Evolutionary conservation across 176 grass and related monocot genomes (phyloP).

Genomic region (Oryza brachyantha): DNA sequence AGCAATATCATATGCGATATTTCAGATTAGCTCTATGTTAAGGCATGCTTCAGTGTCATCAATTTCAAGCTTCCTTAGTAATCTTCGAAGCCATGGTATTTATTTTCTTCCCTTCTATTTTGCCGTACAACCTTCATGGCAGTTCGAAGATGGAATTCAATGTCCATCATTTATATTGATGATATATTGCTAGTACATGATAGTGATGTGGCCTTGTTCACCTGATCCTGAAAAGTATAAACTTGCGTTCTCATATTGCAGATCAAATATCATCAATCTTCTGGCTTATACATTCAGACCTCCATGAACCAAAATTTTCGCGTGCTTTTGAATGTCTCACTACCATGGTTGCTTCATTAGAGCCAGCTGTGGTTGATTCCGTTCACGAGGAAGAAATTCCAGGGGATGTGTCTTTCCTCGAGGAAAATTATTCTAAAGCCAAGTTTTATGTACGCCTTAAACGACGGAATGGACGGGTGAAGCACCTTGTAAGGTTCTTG

Average conservation of each 20-base stretch:
- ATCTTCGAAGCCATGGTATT: slow-evolving; percentile 79
- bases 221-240: not conserved
- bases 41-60: slow-evolving; percentile 63
- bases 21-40: slow-evolving; percentile 85
- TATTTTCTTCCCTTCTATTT: slow-evolving; percentile 8
- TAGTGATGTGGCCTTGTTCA: not conserved
- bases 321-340: slow-evolving; percentile 72
- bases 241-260: slow-evolving; percentile 40
- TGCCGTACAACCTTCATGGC: not conserved
- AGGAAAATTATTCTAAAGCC: slow-evolving; percentile 65
- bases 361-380: slow-evolving; percentile 54
- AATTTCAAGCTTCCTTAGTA: slow-evolving; percentile 69
- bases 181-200: not conserved
- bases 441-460: slow-evolving; percentile 71
- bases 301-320: slow-evolving; percentile 71
- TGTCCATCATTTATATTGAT: not conserved
- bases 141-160: not conserved
- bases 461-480: slow-evolving; percentile 82
- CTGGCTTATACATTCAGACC: slow-evolving; percentile 83
- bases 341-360: slow-evolving; percentile 71
- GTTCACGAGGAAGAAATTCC: slow-evolving; percentile 40
- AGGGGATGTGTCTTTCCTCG: slow-evolving; percentile 45
- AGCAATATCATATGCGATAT: slow-evolving; percentile 30
- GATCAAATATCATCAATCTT: slow-evolving; percentile 92
- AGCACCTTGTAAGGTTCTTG: slow-evolving; percentile 62